Base-by-base conservation (phyloP, 2,329 filamentous ascomycete genomes). In the Neospermospora avenae region DNA sequence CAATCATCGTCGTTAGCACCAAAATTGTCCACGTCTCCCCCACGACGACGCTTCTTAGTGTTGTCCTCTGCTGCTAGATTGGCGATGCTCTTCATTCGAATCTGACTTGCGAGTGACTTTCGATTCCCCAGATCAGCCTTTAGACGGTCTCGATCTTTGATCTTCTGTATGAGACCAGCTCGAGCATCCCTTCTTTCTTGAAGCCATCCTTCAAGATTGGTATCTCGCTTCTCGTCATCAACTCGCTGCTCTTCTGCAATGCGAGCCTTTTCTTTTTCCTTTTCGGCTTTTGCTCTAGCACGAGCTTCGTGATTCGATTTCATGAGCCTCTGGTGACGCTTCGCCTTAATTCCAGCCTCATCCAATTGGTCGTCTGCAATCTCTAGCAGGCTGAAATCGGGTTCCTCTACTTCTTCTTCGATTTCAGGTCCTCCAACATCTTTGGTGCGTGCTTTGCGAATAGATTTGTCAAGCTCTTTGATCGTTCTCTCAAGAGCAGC, bases 1-100 rank as follows among this genome's bases (percentile, higher is more conserved):
- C 95, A 99, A 74, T 99, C 95, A 59, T 96, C 93, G 71, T 99
- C 95, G 74, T 99, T 93, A 53, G 93, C 93, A 59, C 95, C 95
- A 72, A 99, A 99, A 62, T 91, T 92, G 72, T 99, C 95, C 69
- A 99, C 95, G 72, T 98, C 93, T 3, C 88, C 90, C 7, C 91
- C 92, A 18, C 93, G 86, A 14, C 91, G 82, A 59, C 93, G 85
- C 75, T 96, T 96, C 74, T 93, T 92, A 65, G 82, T 79, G 0
- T 93, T 92, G 5, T 85, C 87, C 74, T 99, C 95, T 0, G 93
- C 93, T 3, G 95, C 95, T 1, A 99, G 86, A 71, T 96, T 97
- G 61, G 95, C 95, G 60, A 99, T 92, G 54, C 88, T 93, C 77
- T 98, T 98, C 95, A 99, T 99, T 64, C 95, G 90, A 77, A 96